These are phyloP conservation scores for Warburgia ugandensis DNA, from an alignment of 164 flowering plant genomes.

Conservation along the genomic window DNA sequence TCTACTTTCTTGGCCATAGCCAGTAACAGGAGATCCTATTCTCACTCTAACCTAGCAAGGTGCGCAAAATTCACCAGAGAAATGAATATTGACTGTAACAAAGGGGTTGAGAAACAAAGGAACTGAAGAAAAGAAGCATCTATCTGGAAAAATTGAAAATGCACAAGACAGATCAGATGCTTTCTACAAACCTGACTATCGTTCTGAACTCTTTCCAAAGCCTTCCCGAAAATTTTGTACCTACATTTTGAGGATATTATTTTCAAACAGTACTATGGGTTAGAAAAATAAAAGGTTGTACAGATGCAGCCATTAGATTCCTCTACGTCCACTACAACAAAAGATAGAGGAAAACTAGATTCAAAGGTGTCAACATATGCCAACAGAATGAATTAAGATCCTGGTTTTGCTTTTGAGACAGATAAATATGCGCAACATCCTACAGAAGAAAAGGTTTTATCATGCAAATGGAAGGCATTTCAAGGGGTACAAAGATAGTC, in stretches of 20 bases:
- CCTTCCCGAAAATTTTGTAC: slow-evolving; percentile 80
- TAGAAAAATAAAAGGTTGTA: neutral
- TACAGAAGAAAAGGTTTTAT: too few species aligned
- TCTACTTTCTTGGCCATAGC: slow-evolving; percentile 93
- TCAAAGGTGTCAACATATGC: too few species aligned
- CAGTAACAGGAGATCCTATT: slow-evolving; percentile 86
- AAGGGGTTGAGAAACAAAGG: neutral
- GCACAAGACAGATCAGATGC: slow-evolving; percentile 10
- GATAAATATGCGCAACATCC: too few species aligned
- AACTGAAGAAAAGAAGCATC: neutral
- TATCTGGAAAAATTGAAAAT: slow-evolving; percentile 6
- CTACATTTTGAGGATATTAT: slow-evolving; percentile 20
- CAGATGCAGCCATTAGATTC: too few species aligned
- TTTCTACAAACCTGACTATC: slow-evolving; percentile 62
- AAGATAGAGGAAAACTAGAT: too few species aligned
- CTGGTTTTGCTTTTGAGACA: too few species aligned
- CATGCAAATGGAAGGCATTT: too few species aligned
- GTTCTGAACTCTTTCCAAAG: slow-evolving; percentile 72
- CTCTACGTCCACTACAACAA: too few species aligned
- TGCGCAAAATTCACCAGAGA: neutral
- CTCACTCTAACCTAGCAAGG: slow-evolving; percentile 66
- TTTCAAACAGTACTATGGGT: neutral
- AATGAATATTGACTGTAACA: neutral
- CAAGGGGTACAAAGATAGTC: too few species aligned
- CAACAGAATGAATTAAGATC: too few species aligned